Evolutionary conservation across 2,329 filamentous ascomycete genomes (phyloP).

Genomic region (Paecilomyces fulvus): DNA sequence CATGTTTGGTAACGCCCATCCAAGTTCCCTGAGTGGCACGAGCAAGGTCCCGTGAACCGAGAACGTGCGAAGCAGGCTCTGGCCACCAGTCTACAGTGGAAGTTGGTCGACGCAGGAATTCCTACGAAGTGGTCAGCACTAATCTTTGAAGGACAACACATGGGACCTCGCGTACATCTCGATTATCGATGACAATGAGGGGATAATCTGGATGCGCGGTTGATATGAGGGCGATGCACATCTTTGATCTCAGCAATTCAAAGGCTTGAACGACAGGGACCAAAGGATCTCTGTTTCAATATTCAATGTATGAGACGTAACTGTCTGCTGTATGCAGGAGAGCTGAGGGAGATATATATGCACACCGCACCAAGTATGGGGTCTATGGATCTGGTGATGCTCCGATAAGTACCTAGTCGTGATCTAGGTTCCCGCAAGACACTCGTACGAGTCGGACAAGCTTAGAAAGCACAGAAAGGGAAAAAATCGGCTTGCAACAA

Average conservation of each 20-base stretch:
- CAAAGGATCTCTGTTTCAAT: not conserved
- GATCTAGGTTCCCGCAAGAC: not conserved
- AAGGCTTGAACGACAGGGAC: not conserved
- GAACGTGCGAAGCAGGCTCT: conserved; percentile 44
- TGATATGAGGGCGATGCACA: conserved; percentile 72
- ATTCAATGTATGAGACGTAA: not conserved
- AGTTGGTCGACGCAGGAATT: conserved; percentile 55
- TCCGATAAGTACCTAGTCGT: not conserved
- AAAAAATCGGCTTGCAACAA: not conserved
- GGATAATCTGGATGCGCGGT: conserved; percentile 68
- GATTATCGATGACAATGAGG: conserved; percentile 67
- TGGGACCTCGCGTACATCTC: conserved; percentile 50
- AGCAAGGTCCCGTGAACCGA: conserved; percentile 55
- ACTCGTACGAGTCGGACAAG: not conserved
- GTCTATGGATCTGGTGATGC: not conserved
- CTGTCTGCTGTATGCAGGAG: not conserved
- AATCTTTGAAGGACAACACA: not conserved
- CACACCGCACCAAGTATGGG: not conserved
- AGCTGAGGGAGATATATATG: not conserved
- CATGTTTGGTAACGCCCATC: conserved; percentile 54
- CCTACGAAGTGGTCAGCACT: conserved; percentile 32
- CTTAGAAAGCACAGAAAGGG: not conserved
- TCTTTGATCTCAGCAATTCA: conserved; percentile 26
- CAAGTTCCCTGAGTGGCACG: conserved; percentile 54
- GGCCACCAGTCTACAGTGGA: conserved; percentile 53